These are phyloP conservation scores for Eucalyptus pumila DNA, from an alignment of 345 rosid genomes.

Conservation along the genomic window DNA sequence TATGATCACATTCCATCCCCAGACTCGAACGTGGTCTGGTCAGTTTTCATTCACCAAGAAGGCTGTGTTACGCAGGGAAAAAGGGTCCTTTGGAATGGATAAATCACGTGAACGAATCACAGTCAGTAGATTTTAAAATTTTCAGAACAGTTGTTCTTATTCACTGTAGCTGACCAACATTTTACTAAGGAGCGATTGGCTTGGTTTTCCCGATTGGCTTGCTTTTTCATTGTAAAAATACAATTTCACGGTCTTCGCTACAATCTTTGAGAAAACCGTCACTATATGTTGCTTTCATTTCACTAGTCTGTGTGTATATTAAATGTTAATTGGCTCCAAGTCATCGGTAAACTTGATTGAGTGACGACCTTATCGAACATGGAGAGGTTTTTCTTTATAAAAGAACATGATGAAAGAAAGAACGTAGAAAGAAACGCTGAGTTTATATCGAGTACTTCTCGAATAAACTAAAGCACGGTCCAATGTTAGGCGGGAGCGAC, in stretches of 20 bases:
- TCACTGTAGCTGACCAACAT: background rate
- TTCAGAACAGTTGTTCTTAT: background rate
- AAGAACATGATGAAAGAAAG: background rate
- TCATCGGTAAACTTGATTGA: background rate
- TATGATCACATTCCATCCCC: background rate
- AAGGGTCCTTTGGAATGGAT: background rate
- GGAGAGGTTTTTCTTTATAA: background rate
- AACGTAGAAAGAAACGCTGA: background rate
- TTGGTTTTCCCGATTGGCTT: background rate
- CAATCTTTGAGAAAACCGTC: background rate
- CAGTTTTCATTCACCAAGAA: background rate
- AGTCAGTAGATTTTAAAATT: background rate
- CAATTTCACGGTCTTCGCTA: background rate
- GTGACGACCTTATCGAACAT: background rate
- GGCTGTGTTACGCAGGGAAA: background rate
- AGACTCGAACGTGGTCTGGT: background rate
- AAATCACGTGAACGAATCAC: background rate
- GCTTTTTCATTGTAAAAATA: background rate
- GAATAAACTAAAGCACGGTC: background rate
- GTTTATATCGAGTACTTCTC: background rate
- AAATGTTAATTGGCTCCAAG: background rate
- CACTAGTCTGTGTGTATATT: background rate
- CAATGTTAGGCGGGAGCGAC: background rate
- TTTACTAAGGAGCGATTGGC: background rate
- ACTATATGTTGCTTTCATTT: background rate